A percentile compares a stretch with the other conserved stretches of the same genome.
Conservation (phyloP, 1,284 basidiomycete species). For the Ceraceosorus bombacis region DNA sequence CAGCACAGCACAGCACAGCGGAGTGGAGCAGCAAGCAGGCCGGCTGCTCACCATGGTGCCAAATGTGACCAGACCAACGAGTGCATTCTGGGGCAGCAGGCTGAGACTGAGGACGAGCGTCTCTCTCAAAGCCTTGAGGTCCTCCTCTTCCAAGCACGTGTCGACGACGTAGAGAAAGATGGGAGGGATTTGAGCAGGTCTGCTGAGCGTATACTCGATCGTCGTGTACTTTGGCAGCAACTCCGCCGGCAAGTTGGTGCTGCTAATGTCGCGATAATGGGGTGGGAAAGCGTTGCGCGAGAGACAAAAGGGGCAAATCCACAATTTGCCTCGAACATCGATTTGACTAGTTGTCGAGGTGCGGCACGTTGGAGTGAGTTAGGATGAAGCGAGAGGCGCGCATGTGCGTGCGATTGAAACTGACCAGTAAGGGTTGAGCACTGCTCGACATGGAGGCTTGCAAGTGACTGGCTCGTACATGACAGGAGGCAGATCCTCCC, state of each 20-base stretch:
- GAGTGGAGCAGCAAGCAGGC: neutral
- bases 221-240: constrained; percentile 96
- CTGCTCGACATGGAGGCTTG: constrained; percentile 92
- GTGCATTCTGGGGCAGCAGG: constrained; percentile 81
- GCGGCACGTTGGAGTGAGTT: constrained; percentile 9
- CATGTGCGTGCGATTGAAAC: constrained; percentile 7
- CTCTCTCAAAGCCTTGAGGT: constrained; percentile 88
- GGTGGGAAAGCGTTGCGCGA: constrained; percentile 94
- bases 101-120: constrained; percentile 86
- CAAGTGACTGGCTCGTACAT: constrained; percentile 97
- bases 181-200: constrained; percentile 84
- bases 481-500: constrained; percentile 91
- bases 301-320: constrained; percentile 98
- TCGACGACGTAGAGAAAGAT: constrained; percentile 96
- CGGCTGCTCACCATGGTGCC: constrained; percentile 66
- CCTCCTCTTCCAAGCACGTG: constrained; percentile 92
- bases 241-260: constrained; percentile 91
- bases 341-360: constrained; percentile 66
- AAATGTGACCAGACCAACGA: constrained; percentile 90
- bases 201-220: constrained; percentile 92
- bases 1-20: neutral
- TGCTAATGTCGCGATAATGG: constrained; percentile 98
- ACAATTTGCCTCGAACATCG: constrained; percentile 94
- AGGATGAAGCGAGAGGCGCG: neutral
- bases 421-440: constrained; percentile 90